phyloP scores from a whole-genome alignment of 148 eudicot species.

The Rhododendron kiyosumense region DNA sequence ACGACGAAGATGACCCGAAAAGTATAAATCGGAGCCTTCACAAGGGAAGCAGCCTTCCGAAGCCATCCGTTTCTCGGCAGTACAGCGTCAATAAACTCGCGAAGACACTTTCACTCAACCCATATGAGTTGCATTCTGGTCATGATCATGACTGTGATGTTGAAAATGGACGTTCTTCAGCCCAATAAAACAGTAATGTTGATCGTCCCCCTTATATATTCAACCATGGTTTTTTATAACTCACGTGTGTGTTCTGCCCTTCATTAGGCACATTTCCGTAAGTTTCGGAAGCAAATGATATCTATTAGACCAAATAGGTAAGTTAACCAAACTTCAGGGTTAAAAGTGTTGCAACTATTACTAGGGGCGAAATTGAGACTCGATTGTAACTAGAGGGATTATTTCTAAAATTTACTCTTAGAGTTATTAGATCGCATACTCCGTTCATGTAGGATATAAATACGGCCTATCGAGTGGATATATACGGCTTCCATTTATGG shows the following conservation, averaged over 20 bases:
- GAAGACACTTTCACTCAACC: neutral
- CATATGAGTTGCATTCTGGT: constrained; percentile 4
- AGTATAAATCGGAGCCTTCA: constrained; percentile 4
- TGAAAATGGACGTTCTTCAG: neutral
- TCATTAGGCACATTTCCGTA: no score
- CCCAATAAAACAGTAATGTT: neutral
- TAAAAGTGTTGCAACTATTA: no score
- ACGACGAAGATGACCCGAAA: constrained; percentile 6
- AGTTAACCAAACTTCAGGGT: no score
- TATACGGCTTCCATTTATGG: no score
- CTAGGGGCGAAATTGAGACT: no score
- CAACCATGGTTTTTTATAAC: neutral
- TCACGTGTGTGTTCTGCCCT: neutral
- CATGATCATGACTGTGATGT: neutral
- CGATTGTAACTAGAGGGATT: no score
- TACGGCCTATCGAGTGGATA: no score
- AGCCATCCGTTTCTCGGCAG: constrained; percentile 8
- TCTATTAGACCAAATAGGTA: no score
- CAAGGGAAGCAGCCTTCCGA: constrained; percentile 26
- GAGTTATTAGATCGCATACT: no score
- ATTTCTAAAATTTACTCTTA: no score
- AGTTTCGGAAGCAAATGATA: no score
- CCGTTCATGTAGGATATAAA: no score
- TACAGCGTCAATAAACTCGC: neutral
- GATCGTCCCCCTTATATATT: neutral